Conservation (phyloP, 1,284 basidiomycete genomes). For the Ganoderma multipileum region DNA sequence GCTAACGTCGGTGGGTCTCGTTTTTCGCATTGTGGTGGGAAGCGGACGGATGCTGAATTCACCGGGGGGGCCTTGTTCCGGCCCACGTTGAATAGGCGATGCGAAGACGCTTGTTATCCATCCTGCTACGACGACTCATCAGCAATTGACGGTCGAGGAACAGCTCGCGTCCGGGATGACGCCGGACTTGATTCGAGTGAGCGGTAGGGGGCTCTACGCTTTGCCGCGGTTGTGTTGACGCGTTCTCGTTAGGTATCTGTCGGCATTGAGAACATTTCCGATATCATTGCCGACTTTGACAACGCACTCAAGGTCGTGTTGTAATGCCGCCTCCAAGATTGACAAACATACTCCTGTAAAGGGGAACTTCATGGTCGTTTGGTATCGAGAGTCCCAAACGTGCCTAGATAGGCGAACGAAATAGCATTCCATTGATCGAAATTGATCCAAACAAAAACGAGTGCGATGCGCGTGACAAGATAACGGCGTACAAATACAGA, state of each 20-base stretch:
- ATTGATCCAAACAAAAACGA: not conserved
- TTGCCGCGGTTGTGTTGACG: not conserved
- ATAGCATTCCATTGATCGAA: not conserved
- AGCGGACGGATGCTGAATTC: not conserved
- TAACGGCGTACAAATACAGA: not conserved
- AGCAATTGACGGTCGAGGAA: constrained; percentile 77
- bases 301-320: constrained; percentile 54
- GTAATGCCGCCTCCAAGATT: not conserved
- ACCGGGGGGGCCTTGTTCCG: not conserved
- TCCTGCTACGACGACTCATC: constrained; percentile 85
- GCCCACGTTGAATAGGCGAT: constrained; percentile 46
- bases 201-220: constrained; percentile 31
- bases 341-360: not conserved
- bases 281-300: constrained; percentile 89
- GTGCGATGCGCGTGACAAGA: not conserved
- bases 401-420: not conserved
- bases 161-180: constrained; percentile 78
- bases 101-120: constrained; percentile 88
- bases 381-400: no score
- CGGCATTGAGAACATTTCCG: constrained; percentile 85
- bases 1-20: constrained; percentile 70
- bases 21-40: not conserved
- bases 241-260: constrained; percentile 55
- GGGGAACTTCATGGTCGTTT: no score
- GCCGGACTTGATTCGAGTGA: constrained; percentile 80